Base-by-base conservation (phyloP, 2,329 filamentous ascomycete species). In the Colletotrichum sp. region DNA sequence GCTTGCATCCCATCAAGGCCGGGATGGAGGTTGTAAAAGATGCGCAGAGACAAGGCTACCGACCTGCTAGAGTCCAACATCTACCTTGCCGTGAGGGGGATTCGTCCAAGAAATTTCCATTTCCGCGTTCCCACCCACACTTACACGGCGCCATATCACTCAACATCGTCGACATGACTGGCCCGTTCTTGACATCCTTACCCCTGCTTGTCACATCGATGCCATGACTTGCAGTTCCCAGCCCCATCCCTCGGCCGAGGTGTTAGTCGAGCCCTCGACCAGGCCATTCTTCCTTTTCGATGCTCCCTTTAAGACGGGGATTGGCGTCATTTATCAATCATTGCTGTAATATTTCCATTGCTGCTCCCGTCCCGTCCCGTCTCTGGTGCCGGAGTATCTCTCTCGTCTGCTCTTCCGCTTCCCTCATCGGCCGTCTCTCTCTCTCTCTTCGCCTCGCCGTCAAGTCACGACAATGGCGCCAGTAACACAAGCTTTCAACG, bases 161-260 rank as follows among this genome's bases (percentile, higher is more conserved):
- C 21, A n/a, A 30, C 60, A 65, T 48, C 34, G 56, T 43, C 58
- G 56, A 30, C 48, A 66, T 71, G 65, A 62, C 70, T 52, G 36
- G 15, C 6, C 34, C 26, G 30, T 68, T 60, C 32, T 16, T 52
- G 56, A 30, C 26, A 73, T 65, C 70, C 73, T 48, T 65, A 60
- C 70, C 70, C 70, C 34, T 60, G 70, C 70, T 55, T 30, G 64
- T 75, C 73, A 68, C 58, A 58, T 68, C 70, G 34, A 24, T 60
- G 58, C 64, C 70, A 69, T 73, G 73, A 73, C 64, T 67, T 75
- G 70, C 70, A 65, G 56, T 24, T 38, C 56, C 65, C n/a, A 36
- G 62, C 61, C 69, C 73, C 73, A 68, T 74, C 66, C 26, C 38
- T 74, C 55, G 48, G 66, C 61, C 9, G 30, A 32, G 64, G 43